Percentiles rank a stretch among this genome's conserved stretches.
Conservation (phyloP, 2,329 filamentous ascomycete species). For the Davidsoniella eucalypti region DNA sequence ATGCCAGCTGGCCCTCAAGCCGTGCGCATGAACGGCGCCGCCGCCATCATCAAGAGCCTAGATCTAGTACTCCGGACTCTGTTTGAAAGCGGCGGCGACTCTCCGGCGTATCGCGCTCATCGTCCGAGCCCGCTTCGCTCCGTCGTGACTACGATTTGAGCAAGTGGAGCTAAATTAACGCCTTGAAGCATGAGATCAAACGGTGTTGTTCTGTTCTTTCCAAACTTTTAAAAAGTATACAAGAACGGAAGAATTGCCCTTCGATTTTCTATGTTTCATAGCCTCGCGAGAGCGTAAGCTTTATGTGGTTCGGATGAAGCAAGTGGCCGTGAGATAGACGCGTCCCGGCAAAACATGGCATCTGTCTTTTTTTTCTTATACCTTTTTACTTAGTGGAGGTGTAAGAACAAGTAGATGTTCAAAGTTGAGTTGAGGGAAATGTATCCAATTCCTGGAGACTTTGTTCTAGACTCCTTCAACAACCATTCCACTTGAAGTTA, state of each 20-base stretch:
- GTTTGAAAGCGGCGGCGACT: constrained; percentile 27
- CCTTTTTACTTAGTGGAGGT: neutral
- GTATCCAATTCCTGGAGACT: neutral
- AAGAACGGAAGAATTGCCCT: too few relatives aligned
- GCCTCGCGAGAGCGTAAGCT: constrained; percentile 1
- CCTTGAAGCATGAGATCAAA: too few relatives aligned
- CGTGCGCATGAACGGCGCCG: constrained; percentile 20
- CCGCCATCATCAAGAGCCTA: constrained; percentile 20
- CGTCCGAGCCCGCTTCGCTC: constrained; percentile 52
- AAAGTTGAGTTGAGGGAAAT: neutral
- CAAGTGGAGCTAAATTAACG: constrained; percentile 12
- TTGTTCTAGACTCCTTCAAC: neutral
- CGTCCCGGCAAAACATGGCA: constrained; percentile 6
- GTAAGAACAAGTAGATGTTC: neutral
- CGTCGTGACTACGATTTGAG: constrained; percentile 48
- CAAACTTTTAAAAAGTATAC: too few relatives aligned
- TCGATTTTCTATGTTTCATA: too few relatives aligned
- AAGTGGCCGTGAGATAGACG: constrained; percentile 9
- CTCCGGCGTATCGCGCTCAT: constrained; percentile 28
- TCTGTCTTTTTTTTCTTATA: neutral
- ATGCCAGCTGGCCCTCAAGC: constrained; percentile 27
- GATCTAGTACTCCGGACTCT: constrained; percentile 15
- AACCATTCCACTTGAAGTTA: constrained; percentile 6
- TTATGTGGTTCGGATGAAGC: constrained; percentile 11
- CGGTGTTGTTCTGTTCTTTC: too few relatives aligned